Conservation (phyloP, 164 flowering plant genomes). For the Cinnamomum micranthum region DNA sequence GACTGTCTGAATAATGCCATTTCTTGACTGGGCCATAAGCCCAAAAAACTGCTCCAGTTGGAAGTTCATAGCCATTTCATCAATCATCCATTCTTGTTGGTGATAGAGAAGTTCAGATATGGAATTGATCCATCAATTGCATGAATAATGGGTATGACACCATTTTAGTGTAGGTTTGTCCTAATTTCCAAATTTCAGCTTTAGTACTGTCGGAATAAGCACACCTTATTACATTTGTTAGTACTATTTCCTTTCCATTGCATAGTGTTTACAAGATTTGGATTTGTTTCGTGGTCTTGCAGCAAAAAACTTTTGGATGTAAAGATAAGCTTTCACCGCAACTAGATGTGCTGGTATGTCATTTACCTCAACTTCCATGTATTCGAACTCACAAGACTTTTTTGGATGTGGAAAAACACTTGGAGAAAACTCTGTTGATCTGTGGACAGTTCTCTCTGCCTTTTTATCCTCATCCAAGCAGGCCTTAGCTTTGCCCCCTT, state of each 20-base stretch:
- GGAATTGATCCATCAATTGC: background rate
- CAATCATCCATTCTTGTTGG: background rate
- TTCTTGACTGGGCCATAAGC: background rate
- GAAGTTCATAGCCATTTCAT: background rate
- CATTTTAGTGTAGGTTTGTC: background rate
- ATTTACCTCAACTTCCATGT: background rate
- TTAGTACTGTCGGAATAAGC: background rate
- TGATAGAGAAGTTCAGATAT: background rate
- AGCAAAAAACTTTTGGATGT: constrained; percentile 65
- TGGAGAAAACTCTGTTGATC: background rate
- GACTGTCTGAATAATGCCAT: background rate
- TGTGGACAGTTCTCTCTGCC: too few species aligned
- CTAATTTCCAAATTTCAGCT: background rate
- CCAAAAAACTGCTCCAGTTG: background rate
- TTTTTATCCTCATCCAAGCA: too few species aligned
- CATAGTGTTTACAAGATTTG: background rate
- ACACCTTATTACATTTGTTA: background rate
- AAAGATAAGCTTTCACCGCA: constrained; percentile 38
- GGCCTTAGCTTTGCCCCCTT: too few species aligned
- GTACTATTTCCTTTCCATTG: background rate
- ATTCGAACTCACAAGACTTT: background rate
- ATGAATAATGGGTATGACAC: background rate
- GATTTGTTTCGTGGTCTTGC: constrained; percentile 23
- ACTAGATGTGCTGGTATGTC: constrained; percentile 13
- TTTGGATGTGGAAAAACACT: background rate